Percentiles rank a stretch among this genome's conserved stretches.
phyloP scores from a whole-genome alignment of 176 grass and related monocot species.

The Oropetium thomaeum region DNA sequence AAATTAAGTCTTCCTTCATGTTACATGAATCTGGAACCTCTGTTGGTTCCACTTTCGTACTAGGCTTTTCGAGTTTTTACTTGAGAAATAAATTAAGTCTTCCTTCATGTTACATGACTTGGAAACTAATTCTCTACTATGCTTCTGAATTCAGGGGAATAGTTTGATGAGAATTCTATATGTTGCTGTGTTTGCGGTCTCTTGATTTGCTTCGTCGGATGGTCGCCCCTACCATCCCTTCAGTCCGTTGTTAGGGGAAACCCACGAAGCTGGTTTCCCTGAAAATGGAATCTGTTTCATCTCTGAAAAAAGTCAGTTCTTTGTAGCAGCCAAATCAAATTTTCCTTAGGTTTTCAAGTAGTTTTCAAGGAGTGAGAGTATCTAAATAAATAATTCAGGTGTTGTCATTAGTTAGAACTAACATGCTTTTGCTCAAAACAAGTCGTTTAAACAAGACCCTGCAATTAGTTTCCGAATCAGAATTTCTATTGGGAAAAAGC shows the following conservation, averaged over 20 bases:
- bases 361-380: too few relatives aligned
- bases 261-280: slow-evolving; percentile 58
- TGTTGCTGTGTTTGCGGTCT: slow-evolving; percentile 61
- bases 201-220: slow-evolving; percentile 58
- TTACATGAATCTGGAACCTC: too few relatives aligned
- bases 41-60: too few relatives aligned
- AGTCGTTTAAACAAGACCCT: neutral
- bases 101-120: neutral
- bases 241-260: slow-evolving; percentile 61
- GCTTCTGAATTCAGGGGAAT: slow-evolving; percentile 43
- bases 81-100: too few relatives aligned
- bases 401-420: neutral
- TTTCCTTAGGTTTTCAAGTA: neutral
- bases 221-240: slow-evolving; percentile 57
- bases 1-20: too few relatives aligned
- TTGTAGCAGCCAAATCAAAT: neutral
- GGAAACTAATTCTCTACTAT: neutral
- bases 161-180: slow-evolving; percentile 58
- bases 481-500: neutral
- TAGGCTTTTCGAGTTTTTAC: too few relatives aligned
- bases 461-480: neutral
- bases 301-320: slow-evolving; percentile 49
- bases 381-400: neutral
- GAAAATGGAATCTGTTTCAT: slow-evolving; percentile 57
- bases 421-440: neutral